These are phyloP conservation scores for Pleurotus cornucopiae DNA, from an alignment of 768 basidiomycete species.

Conservation along the genomic window DNA sequence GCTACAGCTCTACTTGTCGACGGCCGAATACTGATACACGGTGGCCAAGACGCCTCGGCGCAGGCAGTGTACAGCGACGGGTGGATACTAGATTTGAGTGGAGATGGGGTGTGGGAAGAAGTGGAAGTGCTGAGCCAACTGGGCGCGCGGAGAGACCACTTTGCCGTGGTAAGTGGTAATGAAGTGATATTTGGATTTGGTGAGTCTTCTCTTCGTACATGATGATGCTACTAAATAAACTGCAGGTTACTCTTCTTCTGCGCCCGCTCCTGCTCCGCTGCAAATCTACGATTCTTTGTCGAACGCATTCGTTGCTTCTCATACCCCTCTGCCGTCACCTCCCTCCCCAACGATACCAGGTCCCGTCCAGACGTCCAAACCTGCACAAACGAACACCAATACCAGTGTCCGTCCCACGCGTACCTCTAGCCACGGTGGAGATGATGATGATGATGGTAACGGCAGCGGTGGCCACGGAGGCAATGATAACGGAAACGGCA, in stretches of 20 bases:
- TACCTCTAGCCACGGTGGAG: constrained; percentile 9
- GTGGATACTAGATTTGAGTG: constrained; percentile 60
- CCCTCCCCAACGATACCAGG: constrained; percentile 29
- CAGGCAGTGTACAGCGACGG: constrained; percentile 61
- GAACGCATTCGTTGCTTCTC: constrained; percentile 38
- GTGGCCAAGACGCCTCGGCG: constrained; percentile 61
- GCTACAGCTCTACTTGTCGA: constrained; percentile 46
- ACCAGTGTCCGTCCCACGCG: constrained; percentile 13
- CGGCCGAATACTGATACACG: constrained; percentile 68
- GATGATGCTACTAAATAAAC: not conserved
- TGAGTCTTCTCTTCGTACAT: constrained; percentile 28
- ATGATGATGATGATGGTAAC: constrained; percentile 6
- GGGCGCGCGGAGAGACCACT: constrained; percentile 69
- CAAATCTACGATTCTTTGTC: constrained; percentile 47
- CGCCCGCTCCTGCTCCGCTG: constrained; percentile 52
- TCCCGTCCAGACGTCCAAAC: constrained; percentile 25
- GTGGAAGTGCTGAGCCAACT: constrained; percentile 50
- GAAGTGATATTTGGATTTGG: constrained; percentile 78
- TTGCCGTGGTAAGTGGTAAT: constrained; percentile 56
- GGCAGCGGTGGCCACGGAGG: constrained; percentile 13
- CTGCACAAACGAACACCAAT: not conserved
- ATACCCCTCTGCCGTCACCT: constrained; percentile 29
- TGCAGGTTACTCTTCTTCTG: constrained; percentile 43
- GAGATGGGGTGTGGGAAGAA: constrained; percentile 45
- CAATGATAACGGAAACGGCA: constrained; percentile 17